A percentile compares a stretch with the other conserved stretches of the same genome.
Conservation (phyloP, 805 yeast genomes). For the Pichia phayaonensis region DNA sequence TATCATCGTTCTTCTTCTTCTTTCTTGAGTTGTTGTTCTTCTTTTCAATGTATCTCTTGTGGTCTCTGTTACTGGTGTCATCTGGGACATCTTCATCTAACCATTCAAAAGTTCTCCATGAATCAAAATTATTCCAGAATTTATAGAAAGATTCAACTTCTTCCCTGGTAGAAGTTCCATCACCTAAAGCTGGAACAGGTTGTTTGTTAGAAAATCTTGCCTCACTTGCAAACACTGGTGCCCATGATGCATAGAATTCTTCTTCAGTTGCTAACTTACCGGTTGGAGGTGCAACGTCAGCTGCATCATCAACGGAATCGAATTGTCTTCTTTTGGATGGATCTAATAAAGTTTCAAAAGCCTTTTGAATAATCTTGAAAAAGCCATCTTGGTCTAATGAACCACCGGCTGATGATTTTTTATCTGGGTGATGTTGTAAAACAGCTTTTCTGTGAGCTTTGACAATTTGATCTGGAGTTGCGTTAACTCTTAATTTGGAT, state of each 20-base stretch:
- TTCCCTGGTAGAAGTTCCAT: conserved; percentile 54
- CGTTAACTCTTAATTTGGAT: conserved; percentile 82
- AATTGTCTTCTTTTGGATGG: conserved; percentile 82
- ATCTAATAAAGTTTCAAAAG: conserved; percentile 84
- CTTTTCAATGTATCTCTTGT: conserved; percentile 96
- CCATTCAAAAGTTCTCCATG: conserved; percentile 98
- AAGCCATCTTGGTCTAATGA: conserved; percentile 83
- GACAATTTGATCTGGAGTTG: conserved; percentile 88
- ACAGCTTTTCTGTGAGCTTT: conserved; percentile 97
- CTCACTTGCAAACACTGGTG: conserved; percentile 84
- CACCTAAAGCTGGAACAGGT: conserved; percentile 83
- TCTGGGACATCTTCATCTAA: conserved; percentile 99
- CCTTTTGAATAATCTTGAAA: conserved; percentile 96
- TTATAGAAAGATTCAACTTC: conserved; percentile 84
- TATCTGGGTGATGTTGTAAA: conserved; percentile 96
- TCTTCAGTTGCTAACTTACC: conserved; percentile 27
- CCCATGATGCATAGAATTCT: conserved; percentile 89
- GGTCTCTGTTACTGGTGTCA: conserved; percentile 98
- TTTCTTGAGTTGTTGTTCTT: conserved; percentile 94
- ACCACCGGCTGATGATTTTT: conserved; percentile 85
- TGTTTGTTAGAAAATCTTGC: conserved; percentile 86
- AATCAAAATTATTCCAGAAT: conserved; percentile 90
- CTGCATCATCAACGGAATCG: conserved; percentile 89
- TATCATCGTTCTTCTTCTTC: conserved; percentile 97
- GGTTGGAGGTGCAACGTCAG: conserved; percentile 77